Evolutionary conservation across 2,329 filamentous ascomycete genomes (phyloP), one percentile per base, ranked within the genome.

Genomic region (Amphichorda felina): DNA sequence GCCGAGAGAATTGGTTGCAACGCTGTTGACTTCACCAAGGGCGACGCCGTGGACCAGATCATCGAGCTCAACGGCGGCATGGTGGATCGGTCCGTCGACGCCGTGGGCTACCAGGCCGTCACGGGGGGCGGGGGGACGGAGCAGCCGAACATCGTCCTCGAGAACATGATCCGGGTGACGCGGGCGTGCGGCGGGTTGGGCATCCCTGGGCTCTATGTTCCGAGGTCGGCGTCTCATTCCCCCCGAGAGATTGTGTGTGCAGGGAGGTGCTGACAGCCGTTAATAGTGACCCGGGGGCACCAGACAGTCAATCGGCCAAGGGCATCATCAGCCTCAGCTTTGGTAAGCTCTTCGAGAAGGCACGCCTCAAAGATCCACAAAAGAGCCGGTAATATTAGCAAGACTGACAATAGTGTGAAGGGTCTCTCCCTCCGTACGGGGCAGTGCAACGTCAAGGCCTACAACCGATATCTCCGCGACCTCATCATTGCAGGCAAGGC

Each of bases 281-380:
- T 16, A 11, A 13, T n/a, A 41, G 54, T 17, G 72, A 81, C 41
- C 76, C 76, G 11, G 75, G 76, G 32, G 76, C 75, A 22, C 68
- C 73, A 2, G 75, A 81, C 40, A 64, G 63, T 36, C 67, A 73
- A 30, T 62, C 66, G 14, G 70, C 64, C n/a, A 74, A 77, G 45
- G 76, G 76, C 0, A 71, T 76, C 62, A 71, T 81, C 36, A 59
- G 73, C 41, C 59, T 80, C 19, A 74, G 68, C 36, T 81, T 81
- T 44, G 75, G 76, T 38, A 81, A 81, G 51, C 57, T 81, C 0
- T 81, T 81, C 44, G 75, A 81, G 44, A 81, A 81, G 64, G 72
- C 68, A 50, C 34, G 45, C 35, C 19, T 16, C 11, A 8, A 15
- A 17, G 8, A 16, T 13, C 9, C 5, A 7, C 13, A 16, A 26